A percentile compares a stretch with the other conserved stretches of the same genome.
Evolutionary conservation across 2,329 filamentous ascomycete species (phyloP).

Genomic region (Fusarium decemcellulare): DNA sequence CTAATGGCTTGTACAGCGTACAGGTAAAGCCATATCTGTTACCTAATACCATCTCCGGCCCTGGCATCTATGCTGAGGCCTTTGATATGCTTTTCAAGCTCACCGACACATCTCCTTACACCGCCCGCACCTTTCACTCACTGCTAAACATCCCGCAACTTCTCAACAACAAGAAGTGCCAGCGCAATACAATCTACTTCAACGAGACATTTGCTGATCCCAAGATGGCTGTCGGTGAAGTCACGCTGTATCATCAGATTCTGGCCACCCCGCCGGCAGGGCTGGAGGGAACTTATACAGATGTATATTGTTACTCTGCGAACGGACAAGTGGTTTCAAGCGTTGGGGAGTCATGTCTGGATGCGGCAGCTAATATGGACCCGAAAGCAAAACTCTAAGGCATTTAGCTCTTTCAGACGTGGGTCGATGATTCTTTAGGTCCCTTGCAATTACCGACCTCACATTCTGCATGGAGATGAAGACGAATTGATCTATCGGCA

Average conservation of each 20-base stretch:
- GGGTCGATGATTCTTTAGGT: background rate
- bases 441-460: no score
- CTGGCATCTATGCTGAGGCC: slow-evolving; percentile 18
- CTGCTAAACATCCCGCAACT: slow-evolving; percentile 17
- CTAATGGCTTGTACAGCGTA: slow-evolving; percentile 9
- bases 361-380: slow-evolving; percentile 19
- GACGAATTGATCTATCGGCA: no score
- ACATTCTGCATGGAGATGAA: no score
- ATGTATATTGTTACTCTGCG: slow-evolving; percentile 23
- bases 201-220: slow-evolving; percentile 15
- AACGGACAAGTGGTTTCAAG: slow-evolving; percentile 18
- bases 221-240: slow-evolving; percentile 14
- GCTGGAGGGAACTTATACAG: slow-evolving; percentile 11
- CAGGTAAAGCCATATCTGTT: slow-evolving; percentile 21
- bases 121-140: slow-evolving; percentile 17
- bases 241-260: slow-evolving; percentile 24
- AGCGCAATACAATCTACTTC: slow-evolving; percentile 24
- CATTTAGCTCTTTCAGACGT: background rate
- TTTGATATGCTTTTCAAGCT: slow-evolving; percentile 15
- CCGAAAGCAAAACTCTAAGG: slow-evolving; percentile 10
- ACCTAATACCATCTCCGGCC: slow-evolving; percentile 18
- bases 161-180: slow-evolving; percentile 20
- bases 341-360: slow-evolving; percentile 5
- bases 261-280: background rate
- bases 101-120: slow-evolving; percentile 12